Percentiles rank a stretch among this genome's conserved stretches.
These are phyloP conservation scores for Glomus cerebriforme DNA, from an alignment of 192 early-diverging fungal species.

Conservation along the genomic window DNA sequence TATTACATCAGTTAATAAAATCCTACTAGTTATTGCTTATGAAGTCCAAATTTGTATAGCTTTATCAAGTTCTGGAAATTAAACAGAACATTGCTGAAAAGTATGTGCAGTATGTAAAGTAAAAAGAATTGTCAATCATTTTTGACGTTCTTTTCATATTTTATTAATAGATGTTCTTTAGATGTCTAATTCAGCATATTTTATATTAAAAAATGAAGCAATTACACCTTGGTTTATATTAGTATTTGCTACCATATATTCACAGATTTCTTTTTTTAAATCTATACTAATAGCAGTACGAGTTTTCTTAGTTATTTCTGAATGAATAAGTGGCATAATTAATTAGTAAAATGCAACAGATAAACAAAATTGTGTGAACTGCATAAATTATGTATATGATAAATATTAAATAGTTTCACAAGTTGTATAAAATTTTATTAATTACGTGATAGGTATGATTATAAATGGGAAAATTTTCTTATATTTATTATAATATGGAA, in stretches of 20 bases:
- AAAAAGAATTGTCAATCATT: neutral
- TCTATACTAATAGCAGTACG: neutral
- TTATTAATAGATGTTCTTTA: neutral
- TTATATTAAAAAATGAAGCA: neutral
- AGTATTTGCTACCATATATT: neutral
- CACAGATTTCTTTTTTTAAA: neutral
- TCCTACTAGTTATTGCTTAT: neutral
- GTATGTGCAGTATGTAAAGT: neutral
- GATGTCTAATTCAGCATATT: neutral
- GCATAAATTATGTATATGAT: no score
- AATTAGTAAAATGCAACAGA: no score
- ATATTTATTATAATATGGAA: no score
- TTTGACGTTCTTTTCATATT: neutral
- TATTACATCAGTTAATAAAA: neutral
- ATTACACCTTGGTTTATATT: neutral
- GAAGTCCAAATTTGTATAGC: neutral
- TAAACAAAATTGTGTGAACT: no score
- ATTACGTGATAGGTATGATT: no score
- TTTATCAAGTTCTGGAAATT: no score
- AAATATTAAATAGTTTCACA: no score
- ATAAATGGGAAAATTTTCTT: no score
- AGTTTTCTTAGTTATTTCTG: no score
- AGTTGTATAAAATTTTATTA: no score
- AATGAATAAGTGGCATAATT: no score
- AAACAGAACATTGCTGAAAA: neutral